Percentiles rank a stretch among this genome's conserved stretches.
phyloP scores from a whole-genome alignment of 352 stramenopile species.

The Globisporangium emineosum region DNA sequence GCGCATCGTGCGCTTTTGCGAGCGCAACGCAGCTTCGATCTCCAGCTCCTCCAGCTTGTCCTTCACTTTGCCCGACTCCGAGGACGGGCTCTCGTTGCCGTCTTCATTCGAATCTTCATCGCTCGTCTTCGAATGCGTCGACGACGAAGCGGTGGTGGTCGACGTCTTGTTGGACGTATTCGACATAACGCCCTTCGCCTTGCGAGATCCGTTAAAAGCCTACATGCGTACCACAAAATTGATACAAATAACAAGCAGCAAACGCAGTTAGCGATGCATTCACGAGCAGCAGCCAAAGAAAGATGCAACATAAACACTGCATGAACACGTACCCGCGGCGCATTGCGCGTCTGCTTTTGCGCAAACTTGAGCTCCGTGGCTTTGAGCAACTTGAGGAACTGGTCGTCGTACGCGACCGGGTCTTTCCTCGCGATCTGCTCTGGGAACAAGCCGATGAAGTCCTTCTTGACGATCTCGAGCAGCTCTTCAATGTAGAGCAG shows the following conservation, averaged over 20 bases:
- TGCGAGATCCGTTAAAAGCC: slow-evolving; percentile 65
- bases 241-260: not conserved
- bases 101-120: slow-evolving; percentile 63
- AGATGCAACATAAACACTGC: not conserved
- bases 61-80: slow-evolving; percentile 42
- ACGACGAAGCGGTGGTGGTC: slow-evolving; percentile 24
- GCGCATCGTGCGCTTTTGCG: slow-evolving; percentile 56
- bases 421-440: slow-evolving; percentile 71
- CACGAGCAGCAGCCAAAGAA: not conserved
- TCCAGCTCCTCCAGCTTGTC: slow-evolving; percentile 60
- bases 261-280: not conserved
- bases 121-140: slow-evolving; percentile 33
- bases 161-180: slow-evolving; percentile 46
- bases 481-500: slow-evolving; percentile 91
- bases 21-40: slow-evolving; percentile 39
- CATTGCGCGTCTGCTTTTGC: slow-evolving; percentile 56
- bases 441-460: slow-evolving; percentile 73
- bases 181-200: slow-evolving; percentile 49
- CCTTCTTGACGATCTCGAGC: slow-evolving; percentile 84
- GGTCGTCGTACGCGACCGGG: slow-evolving; percentile 74
- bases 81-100: slow-evolving; percentile 29
- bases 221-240: slow-evolving; percentile 11
- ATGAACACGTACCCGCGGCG: slow-evolving; percentile 34
- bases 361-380: slow-evolving; percentile 65
- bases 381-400: slow-evolving; percentile 82